Base-by-base conservation (phyloP, 495 filamentous ascomycete species). In the Hypoxylon intermedium region DNA sequence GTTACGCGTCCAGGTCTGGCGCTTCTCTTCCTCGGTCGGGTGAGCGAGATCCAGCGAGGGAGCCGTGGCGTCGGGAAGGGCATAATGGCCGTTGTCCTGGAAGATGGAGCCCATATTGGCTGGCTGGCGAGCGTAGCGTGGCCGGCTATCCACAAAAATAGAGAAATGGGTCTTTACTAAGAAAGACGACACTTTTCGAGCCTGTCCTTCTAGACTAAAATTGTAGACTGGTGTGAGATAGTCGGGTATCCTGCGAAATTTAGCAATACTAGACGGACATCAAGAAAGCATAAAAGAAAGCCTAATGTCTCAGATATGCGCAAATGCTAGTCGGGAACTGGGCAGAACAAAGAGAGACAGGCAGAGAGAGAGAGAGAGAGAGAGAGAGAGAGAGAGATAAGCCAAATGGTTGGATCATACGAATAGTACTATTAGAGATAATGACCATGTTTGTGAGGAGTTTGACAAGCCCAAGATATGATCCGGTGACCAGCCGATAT, bases 11-110 rank as follows among this genome's bases (percentile, higher is more conserved):
- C 87, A 88, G 42, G 83, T 87, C 26, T 74, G 75, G 28, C 76
- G 70, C 37, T 82, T 85, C 70, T 96, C 91, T 20, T 76, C 72
- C 1, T 76, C 74, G 1, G 89, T 90, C 0, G 91, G 89, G 42
- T 85, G 82, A 33, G 85, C 83, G 55, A 96, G 82, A 37, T 81
- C 65, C 6, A 96, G 81, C 20, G 79, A 77, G 0, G 86, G 82
- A 3, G 87, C 87, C 40, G 78, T 72, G 40, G 82, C 79, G 12
- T 74, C 57, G 6, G 89, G 90, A 19, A 91, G 75, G 12, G 61
- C 62, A 19, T 69, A 54, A 16, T 13, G 3, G 28, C 31, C 37
- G 9, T 1, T 15, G 21, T 38, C 36, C 23, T 54, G 46, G 9
- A 26, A 16, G 46, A 48, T 5, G 5, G 60, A 65, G 38, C 73